Evolutionary conservation across 139 green algal species (phyloP).

Genomic region (Edaphochlamys debaryana): DNA sequence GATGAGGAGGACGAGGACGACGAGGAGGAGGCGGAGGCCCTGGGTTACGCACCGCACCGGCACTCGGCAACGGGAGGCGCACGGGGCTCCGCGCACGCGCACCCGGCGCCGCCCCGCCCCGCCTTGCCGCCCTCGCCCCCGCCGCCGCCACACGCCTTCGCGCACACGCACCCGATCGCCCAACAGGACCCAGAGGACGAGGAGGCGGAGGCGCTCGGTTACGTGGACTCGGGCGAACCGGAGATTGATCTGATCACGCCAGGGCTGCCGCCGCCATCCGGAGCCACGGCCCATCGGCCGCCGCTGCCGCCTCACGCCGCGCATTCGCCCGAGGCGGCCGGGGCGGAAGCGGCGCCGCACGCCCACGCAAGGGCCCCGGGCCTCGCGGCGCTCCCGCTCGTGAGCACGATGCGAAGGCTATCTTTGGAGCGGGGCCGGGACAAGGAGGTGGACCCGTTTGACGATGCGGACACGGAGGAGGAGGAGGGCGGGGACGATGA

Average conservation of each 20-base stretch:
- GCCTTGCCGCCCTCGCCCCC: too few relatives aligned
- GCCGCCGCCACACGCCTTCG: too few relatives aligned
- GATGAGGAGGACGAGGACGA: background rate
- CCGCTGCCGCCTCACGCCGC: background rate
- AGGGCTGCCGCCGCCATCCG: background rate
- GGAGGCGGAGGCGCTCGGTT: background rate
- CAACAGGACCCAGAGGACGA: too few relatives aligned
- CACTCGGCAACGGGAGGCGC: too few relatives aligned
- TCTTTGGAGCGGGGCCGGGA: background rate
- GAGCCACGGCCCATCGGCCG: background rate
- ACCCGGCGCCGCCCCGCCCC: too few relatives aligned
- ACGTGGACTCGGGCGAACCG: background rate
- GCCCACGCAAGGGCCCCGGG: background rate
- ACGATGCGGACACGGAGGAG: conserved; percentile 12
- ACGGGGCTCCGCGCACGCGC: too few relatives aligned
- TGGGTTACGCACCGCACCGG: too few relatives aligned
- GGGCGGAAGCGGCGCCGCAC: background rate
- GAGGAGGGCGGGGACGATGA: background rate
- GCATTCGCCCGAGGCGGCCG: background rate
- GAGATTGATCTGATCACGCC: background rate
- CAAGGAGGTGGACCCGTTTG: conserved; percentile 38
- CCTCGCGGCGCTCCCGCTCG: background rate
- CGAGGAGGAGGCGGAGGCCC: background rate
- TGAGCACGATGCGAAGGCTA: background rate
- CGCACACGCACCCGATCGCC: too few relatives aligned